A percentile compares a stretch with the other conserved stretches of the same genome.
These are phyloP conservation scores for Pascua sp. DNA, from an alignment of 1,284 basidiomycete species.

Conservation along the genomic window DNA sequence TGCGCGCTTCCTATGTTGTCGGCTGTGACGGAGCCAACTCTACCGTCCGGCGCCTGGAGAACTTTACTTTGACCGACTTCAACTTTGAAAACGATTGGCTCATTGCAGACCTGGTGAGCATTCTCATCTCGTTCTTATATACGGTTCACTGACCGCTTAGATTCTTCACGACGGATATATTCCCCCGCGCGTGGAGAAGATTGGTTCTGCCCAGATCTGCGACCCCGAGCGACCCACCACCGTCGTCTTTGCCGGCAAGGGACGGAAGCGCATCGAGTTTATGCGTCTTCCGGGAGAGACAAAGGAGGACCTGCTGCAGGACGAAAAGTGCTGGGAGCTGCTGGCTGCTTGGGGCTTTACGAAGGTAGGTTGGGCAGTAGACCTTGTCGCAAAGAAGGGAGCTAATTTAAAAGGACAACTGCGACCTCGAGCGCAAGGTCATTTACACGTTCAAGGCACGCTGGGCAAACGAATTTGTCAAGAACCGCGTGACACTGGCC, in stretches of 20 bases:
- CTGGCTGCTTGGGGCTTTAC: slow-evolving; percentile 16
- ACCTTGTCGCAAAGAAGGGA: neutral
- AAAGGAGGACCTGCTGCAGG: slow-evolving; percentile 8
- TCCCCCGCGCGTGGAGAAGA: neutral
- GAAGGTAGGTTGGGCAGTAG: neutral
- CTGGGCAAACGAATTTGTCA: slow-evolving; percentile 20
- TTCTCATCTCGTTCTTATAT: too few relatives aligned
- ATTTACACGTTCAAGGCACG: slow-evolving; percentile 24
- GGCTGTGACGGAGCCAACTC: slow-evolving; percentile 27
- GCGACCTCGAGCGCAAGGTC: slow-evolving; percentile 22
- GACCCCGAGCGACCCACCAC: slow-evolving; percentile 24
- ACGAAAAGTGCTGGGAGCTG: slow-evolving; percentile 14
- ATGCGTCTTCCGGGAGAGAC: slow-evolving; percentile 20
- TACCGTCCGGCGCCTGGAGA: slow-evolving; percentile 15
- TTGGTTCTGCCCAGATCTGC: slow-evolving; percentile 18
- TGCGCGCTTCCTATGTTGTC: slow-evolving; percentile 16
- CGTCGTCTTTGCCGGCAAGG: slow-evolving; percentile 13
- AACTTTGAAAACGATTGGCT: slow-evolving; percentile 27
- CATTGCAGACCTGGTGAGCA: slow-evolving; percentile 17
- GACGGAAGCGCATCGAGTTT: slow-evolving; percentile 21
- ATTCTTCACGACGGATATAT: slow-evolving; percentile 10
- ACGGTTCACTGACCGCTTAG: slow-evolving; percentile 2
- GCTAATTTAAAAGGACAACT: slow-evolving; percentile 9
- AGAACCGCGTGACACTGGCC: slow-evolving; percentile 16
- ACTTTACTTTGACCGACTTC: slow-evolving; percentile 11